These are phyloP conservation scores for Pneumocystis canis DNA, from an alignment of 1,139 yeast genomes.

Conservation along the genomic window DNA sequence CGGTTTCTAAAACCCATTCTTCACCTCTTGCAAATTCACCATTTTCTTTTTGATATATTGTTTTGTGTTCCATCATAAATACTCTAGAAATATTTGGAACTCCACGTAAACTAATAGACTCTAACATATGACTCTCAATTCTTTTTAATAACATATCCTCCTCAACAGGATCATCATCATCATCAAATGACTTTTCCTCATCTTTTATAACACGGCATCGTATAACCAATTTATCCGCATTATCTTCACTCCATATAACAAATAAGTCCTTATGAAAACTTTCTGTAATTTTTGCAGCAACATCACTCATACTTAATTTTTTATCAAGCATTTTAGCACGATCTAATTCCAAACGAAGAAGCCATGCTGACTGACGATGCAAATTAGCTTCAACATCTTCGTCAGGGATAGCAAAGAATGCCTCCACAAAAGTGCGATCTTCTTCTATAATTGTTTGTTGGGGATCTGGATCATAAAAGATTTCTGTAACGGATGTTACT, in stretches of 20 bases:
- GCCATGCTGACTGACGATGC: constrained; percentile 95
- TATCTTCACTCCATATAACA: constrained; percentile 98
- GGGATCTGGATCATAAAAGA: constrained; percentile 96
- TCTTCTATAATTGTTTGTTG: constrained; percentile 88
- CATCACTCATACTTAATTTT: constrained; percentile 95
- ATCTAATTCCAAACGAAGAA: constrained; percentile 86
- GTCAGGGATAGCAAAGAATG: constrained; percentile 94
- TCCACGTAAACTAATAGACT: constrained; percentile 88
- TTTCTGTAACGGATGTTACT: constrained; percentile 94
- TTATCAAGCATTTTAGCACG: constrained; percentile 98
- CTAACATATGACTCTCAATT: constrained; percentile 92
- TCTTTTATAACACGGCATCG: constrained; percentile 93
- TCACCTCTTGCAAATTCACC: constrained; percentile 83
- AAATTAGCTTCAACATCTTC: constrained; percentile 88
- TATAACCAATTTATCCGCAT: constrained; percentile 87
- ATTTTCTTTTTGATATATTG: constrained; percentile 22
- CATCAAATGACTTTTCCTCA: constrained; percentile 84
- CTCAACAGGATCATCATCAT: constrained; percentile 74
- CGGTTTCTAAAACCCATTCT: constrained; percentile 98
- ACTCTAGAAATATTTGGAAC: constrained; percentile 87
- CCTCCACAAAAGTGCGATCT: constrained; percentile 92
- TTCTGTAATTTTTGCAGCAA: constrained; percentile 87
- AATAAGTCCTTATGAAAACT: constrained; percentile 89
- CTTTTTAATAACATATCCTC: constrained; percentile 94
- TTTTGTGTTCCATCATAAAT: constrained; percentile 80